Base-by-base conservation (phyloP, 805 yeast genomes). In the Wickerhamiella australiensis region DNA sequence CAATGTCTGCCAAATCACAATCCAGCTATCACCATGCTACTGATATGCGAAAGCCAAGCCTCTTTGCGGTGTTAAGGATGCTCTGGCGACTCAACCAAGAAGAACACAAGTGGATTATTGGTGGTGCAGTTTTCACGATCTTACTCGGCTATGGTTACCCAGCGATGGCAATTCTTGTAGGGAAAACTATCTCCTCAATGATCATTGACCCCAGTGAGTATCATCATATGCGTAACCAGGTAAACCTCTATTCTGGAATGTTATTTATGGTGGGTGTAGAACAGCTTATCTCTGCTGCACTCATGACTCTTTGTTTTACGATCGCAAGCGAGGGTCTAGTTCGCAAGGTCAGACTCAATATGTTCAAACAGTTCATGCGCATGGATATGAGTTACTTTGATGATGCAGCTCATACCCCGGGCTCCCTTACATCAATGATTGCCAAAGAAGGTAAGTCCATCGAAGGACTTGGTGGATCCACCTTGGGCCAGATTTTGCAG, bases 381-480 rank as follows among this genome's bases (percentile, higher is more conserved):
- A 62, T 65, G 59, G 72, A 68, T 49, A 57, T 68, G 42, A 60
- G 61, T 1, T 68, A 59, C 50, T 68, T 61, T 49, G 71, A 68
- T 46, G 56, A 56, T 42, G 64, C 61, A 15, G 61, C 60, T 38
- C 65, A 67, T 52, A 56, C 67, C 15, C 60, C 70, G 9, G 72
- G 72, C 31, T 54, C 69, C 1, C 56, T 68, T 18, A 64, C 68
- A 4, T 54, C 70, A 1, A 61, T 65, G 31, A 56, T 68, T 17
- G 68, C 69, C 38, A 67, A 65, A 46, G 71, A 68, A 38, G 71
- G 69, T 5, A 66, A 65, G 48, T 62, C 65, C 17, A 64, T 66
- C 12, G 65, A 67, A 42, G 70, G 70, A 27, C 54, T 67, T 4
- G 68, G 68, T n/a, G 71, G 71, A 12, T 65, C 70, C 8, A 67